Percentiles rank a stretch among this genome's conserved stretches.
phyloP scores from a whole-genome alignment of 163 green algal species.

The Chloromonas sp. region DNA sequence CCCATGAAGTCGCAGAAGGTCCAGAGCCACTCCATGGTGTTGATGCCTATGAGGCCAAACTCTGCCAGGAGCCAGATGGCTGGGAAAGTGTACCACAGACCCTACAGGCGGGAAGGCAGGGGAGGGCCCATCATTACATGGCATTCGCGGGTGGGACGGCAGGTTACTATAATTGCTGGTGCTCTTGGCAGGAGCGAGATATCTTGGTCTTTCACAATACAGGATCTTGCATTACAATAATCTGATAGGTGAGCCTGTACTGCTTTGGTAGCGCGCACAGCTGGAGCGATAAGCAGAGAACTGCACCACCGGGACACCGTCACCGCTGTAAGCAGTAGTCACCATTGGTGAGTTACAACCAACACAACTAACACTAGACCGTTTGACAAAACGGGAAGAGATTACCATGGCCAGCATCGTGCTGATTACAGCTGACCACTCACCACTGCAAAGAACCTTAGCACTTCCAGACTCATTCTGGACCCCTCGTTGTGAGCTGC shows the following conservation, averaged over 20 bases:
- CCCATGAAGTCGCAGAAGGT: conserved; percentile 29
- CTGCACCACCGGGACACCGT: background rate
- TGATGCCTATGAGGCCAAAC: conserved; percentile 15
- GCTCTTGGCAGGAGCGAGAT: background rate
- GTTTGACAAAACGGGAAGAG: background rate
- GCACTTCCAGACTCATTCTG: conserved; percentile 18
- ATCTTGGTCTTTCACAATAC: background rate
- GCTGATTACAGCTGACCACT: background rate
- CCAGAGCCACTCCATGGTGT: conserved; percentile 38
- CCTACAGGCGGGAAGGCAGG: conserved; percentile 8
- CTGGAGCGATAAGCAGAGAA: background rate
- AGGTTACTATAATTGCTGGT: background rate
- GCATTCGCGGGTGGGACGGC: too few relatives aligned
- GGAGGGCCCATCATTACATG: background rate
- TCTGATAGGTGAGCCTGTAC: background rate
- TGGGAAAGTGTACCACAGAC: conserved; percentile 34
- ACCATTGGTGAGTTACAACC: background rate
- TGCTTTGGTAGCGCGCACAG: background rate
- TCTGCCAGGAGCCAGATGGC: conserved; percentile 20
- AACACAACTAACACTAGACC: background rate
- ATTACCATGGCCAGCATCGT: background rate
- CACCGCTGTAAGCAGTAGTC: background rate
- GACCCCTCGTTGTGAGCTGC: conserved; percentile 20
- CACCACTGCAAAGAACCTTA: conserved; percentile 28
- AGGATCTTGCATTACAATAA: background rate